Evolutionary conservation across 2,329 filamentous ascomycete species (phyloP), one percentile per base, ranked within the genome.

Genomic region (Fusarium foetens): DNA sequence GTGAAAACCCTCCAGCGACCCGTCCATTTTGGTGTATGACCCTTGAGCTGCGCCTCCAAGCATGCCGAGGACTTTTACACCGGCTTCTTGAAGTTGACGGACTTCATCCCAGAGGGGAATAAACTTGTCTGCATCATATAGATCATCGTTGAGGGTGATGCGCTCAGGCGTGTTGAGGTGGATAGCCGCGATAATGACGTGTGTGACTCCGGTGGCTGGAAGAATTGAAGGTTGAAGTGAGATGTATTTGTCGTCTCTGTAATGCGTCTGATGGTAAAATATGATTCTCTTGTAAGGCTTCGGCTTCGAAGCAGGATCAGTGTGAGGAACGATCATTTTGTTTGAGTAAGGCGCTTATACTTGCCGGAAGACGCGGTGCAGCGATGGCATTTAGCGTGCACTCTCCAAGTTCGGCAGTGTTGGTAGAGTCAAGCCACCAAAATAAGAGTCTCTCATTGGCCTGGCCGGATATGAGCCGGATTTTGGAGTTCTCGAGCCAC

Each of bases 41-140:
- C 94, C 94, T 58, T 88, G 86, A 0, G 93, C 93, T 3, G 94
- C 94, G 3, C 94, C 94, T 27, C 94, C 94, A 1, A 97, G 84
- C 93, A 97, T 96, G 46, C 90, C 93, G 78, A 97, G 86, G 3
- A 97, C 89, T 75, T 91, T 94, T 70, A 97, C 86, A 25, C 93
- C 94, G 5, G 86, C 86, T 1, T 86, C 86, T 79, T 95, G 91
- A n/a, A 97, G 82, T 74, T 90, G 84, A 2, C 86, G 85, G 9
- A 93, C 88, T 79, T 97, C 94, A 25, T 87, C 86, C 93, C 94
- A 97, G 14, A 97, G 84, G 0, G 88, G 87, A n/a, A 87, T 83
- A 79, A 91, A 95, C 68, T 89, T 86, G 13, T 87, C 80, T 70
- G 92, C 82, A 17, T 87, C 81, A 2, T 93, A 93, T 0, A 86